These are phyloP conservation scores for Cyclotella sp. DNA, from an alignment of 108 stramenopile species.

Conservation along the genomic window DNA sequence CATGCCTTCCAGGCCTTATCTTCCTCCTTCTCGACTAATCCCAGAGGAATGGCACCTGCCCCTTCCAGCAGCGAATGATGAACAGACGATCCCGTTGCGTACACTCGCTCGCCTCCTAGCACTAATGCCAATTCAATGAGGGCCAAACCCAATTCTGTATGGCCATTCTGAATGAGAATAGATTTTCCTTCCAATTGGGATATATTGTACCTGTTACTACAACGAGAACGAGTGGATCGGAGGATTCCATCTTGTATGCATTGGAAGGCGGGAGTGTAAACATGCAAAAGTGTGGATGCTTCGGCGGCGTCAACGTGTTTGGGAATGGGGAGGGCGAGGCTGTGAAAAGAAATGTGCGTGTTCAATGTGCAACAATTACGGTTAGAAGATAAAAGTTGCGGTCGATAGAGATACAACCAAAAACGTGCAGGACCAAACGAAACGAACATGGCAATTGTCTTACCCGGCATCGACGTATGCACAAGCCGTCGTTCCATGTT, in stretches of 20 bases:
- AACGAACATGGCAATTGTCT: background rate
- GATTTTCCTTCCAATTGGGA: slow-evolving; percentile 33
- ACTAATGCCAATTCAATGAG: slow-evolving; percentile 42
- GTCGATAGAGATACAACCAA: too few relatives aligned
- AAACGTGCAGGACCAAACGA: too few relatives aligned
- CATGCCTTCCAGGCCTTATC: slow-evolving; percentile 15
- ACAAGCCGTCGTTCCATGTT: slow-evolving; percentile 4
- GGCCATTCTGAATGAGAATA: slow-evolving; percentile 44
- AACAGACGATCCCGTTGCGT: slow-evolving; percentile 35
- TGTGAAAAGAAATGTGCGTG: background rate
- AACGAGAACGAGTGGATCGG: background rate
- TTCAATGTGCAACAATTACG: background rate
- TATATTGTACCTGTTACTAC: slow-evolving; percentile 23
- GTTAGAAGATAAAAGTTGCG: too few relatives aligned
- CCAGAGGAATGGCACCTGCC: slow-evolving; percentile 43
- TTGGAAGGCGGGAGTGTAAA: slow-evolving; percentile 43
- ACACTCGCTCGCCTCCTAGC: slow-evolving; percentile 39
- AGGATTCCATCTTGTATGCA: slow-evolving; percentile 21
- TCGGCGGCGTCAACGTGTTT: slow-evolving; percentile 41
- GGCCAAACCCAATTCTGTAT: slow-evolving; percentile 42
- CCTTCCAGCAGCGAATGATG: slow-evolving; percentile 32
- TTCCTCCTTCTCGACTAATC: background rate
- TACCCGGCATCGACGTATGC: slow-evolving; percentile 42
- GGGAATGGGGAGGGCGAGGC: slow-evolving; percentile 32
- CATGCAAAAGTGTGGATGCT: slow-evolving; percentile 26